Evolutionary conservation across 441 rosid species (phyloP).

Genomic region (Erysimum cheiri): DNA sequence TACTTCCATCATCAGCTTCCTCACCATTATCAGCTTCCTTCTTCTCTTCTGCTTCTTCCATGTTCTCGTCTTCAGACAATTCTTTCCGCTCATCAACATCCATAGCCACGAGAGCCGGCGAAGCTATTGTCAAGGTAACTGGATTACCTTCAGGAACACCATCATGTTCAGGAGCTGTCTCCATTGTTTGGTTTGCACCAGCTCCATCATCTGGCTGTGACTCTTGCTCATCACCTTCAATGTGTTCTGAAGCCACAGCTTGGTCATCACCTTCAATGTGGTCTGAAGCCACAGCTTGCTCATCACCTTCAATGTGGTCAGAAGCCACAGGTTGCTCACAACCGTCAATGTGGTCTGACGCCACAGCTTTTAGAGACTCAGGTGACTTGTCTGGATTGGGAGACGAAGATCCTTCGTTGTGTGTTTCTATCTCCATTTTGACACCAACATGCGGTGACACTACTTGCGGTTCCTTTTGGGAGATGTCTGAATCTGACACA

Average conservation of each 20-base stretch:
- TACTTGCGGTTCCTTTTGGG: slow-evolving; percentile 37
- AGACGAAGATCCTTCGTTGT: slow-evolving; percentile 10
- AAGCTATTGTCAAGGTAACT: slow-evolving; percentile 18
- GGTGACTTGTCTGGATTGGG: slow-evolving; percentile 25
- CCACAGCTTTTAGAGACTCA: slow-evolving; percentile 24
- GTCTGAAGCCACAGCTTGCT: slow-evolving; percentile 4
- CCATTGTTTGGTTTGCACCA: slow-evolving; percentile 41
- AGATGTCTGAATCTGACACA: slow-evolving; percentile 24
- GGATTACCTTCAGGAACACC: slow-evolving; percentile 25
- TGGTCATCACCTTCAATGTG: neutral
- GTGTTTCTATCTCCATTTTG: slow-evolving; percentile 40
- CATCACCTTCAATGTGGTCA: neutral
- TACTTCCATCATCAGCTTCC: slow-evolving; percentile 50
- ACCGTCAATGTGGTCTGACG: slow-evolving; percentile 23
- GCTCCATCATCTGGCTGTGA: slow-evolving; percentile 41
- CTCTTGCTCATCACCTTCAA: neutral
- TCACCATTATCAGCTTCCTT: slow-evolving; percentile 29
- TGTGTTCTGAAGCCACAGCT: slow-evolving; percentile 3
- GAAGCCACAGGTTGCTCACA: slow-evolving; percentile 36
- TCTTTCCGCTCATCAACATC: slow-evolving; percentile 32
- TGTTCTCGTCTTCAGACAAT: slow-evolving; percentile 40
- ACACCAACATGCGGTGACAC: slow-evolving; percentile 33
- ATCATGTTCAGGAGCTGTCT: slow-evolving; percentile 31
- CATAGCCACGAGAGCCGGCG: slow-evolving; percentile 23
- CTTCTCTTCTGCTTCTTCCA: slow-evolving; percentile 39